Base-by-base conservation (phyloP, 1,284 basidiomycete species). In the Malassezia restricta region DNA sequence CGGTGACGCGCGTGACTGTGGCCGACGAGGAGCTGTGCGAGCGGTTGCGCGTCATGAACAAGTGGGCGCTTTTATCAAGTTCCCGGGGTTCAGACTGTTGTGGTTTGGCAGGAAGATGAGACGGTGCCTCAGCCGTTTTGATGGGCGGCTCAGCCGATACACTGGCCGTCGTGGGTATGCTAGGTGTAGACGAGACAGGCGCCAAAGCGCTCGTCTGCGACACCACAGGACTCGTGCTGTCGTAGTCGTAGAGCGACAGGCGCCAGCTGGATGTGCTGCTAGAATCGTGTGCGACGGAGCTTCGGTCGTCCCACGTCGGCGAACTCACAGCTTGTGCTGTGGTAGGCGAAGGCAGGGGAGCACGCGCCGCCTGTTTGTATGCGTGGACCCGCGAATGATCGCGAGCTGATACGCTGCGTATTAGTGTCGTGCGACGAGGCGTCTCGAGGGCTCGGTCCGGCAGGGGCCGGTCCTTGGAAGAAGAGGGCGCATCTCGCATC, bases 381-480 rank as follows among this genome's bases (percentile, higher is more conserved):
- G 44, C 37, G 39, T 41, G 43, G 12, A 27, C 17, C 6, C 53
- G 47, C 17, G 48, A 47, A 3, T 42, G 38, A 40, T 55, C 48
- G 53, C 53, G 53, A 7, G 53, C 53, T 5, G 53, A 55, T 20
- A 55, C 43, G 40, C 48, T 50, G 24, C 53, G 53, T 37, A 55
- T 49, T 8, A 55, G 48, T 9, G 53, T 50, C 37, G 53, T 37
- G 3, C 53, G 53, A n/a, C 48, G 38, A 27, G 41, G 17, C 5
- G n/a, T n/a, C 15, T 8, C 38, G 20, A 28, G 28, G 5, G 12
- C 24, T 12, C 28, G 35, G 35, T 27, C 29, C 28, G 1, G 11
- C 20, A 27, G 8, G 3, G 20, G 2, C 41, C 12, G 41, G 11
- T 20, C 14, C 12, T 35, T 15, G 27, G 29, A 15, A 6, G 28